Percentiles rank a stretch among this genome's conserved stretches.
These are phyloP conservation scores for Yamadazyma diospyri DNA, from an alignment of 1,139 yeast genomes.

Conservation along the genomic window DNA sequence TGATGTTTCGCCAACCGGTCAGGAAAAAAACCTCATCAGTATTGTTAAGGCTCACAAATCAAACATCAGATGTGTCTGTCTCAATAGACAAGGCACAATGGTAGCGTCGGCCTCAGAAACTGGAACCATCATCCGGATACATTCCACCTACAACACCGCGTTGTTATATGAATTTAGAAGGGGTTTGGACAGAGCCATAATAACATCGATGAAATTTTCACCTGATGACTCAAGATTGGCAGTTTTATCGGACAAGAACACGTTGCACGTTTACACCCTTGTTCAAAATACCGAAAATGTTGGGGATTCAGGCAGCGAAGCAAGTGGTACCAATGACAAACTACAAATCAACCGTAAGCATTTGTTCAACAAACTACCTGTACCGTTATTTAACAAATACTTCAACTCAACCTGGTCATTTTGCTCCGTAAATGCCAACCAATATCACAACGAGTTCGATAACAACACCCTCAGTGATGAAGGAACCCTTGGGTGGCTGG, in stretches of 20 bases:
- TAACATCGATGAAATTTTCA: slow-evolving; percentile 81
- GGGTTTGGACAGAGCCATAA: slow-evolving; percentile 78
- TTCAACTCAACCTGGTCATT: slow-evolving; percentile 89
- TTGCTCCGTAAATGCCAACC: slow-evolving; percentile 68
- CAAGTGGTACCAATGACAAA: slow-evolving; percentile 6
- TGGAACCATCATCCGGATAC: slow-evolving; percentile 82
- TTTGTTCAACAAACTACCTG: slow-evolving; percentile 61
- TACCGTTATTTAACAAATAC: slow-evolving; percentile 63
- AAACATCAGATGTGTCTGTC: slow-evolving; percentile 59
- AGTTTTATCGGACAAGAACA: slow-evolving; percentile 82
- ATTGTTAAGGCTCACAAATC: slow-evolving; percentile 84
- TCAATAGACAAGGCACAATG: slow-evolving; percentile 71
- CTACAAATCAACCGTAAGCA: slow-evolving; percentile 57
- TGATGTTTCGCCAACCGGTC: slow-evolving; percentile 60
- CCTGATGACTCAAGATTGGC: slow-evolving; percentile 75
- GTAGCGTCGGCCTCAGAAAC: slow-evolving; percentile 86
- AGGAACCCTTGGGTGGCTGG: slow-evolving; percentile 79
- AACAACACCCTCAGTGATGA: slow-evolving; percentile 37
- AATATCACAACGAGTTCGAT: slow-evolving; percentile 31
- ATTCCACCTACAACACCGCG: slow-evolving; percentile 71
- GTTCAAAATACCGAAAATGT: slow-evolving; percentile 7
- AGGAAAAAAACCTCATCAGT: slow-evolving; percentile 58
- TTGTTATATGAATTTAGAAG: slow-evolving; percentile 79
- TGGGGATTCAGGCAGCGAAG: slow-evolving; percentile 10
- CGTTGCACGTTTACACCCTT: slow-evolving; percentile 77